A percentile compares a stretch with the other conserved stretches of the same genome.
These are phyloP conservation scores for Alternaria gaisen DNA, from an alignment of 2,329 filamentous ascomycete species.

Conservation along the genomic window DNA sequence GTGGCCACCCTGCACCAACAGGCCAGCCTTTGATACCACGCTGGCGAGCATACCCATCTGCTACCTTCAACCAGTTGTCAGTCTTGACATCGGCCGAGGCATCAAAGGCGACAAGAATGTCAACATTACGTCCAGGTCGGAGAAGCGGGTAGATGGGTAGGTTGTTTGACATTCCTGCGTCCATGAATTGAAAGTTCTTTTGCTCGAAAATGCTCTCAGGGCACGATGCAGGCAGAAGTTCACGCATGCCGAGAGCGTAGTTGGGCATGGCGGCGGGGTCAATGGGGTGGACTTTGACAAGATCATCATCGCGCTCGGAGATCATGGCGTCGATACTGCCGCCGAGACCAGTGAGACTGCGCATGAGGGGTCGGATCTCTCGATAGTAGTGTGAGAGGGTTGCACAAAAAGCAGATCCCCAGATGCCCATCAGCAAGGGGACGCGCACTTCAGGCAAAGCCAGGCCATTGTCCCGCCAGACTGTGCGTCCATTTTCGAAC, in stretches of 20 bases:
- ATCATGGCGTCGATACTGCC: constrained; percentile 81
- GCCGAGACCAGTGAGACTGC: constrained; percentile 75
- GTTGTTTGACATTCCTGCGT: constrained; percentile 99
- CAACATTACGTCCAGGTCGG: constrained; percentile 85
- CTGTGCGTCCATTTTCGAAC: constrained; percentile 76
- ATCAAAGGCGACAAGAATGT: constrained; percentile 92
- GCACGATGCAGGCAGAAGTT: constrained; percentile 76
- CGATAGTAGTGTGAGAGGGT: constrained; percentile 96
- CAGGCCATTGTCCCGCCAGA: constrained; percentile 69
- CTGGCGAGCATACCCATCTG: constrained; percentile 90
- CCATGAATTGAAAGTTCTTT: constrained; percentile 77
- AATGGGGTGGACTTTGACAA: constrained; percentile 93
- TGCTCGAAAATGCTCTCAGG: constrained; percentile 77
- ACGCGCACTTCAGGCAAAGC: constrained; percentile 85
- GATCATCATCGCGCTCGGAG: constrained; percentile 79
- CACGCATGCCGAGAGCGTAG: constrained; percentile 82
- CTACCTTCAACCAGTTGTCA: constrained; percentile 95
- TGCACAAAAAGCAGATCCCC: constrained; percentile 95
- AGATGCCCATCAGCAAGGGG: constrained; percentile 89
- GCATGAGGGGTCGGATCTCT: constrained; percentile 85
- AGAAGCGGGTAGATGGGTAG: constrained; percentile 94
- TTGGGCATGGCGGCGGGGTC: constrained; percentile 92
- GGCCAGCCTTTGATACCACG: constrained; percentile 95
- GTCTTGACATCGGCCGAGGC: constrained; percentile 91
- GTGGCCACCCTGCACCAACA: constrained; percentile 92